Base-by-base conservation (phyloP, 306 rosid genomes). In the Prunus campanulata region DNA sequence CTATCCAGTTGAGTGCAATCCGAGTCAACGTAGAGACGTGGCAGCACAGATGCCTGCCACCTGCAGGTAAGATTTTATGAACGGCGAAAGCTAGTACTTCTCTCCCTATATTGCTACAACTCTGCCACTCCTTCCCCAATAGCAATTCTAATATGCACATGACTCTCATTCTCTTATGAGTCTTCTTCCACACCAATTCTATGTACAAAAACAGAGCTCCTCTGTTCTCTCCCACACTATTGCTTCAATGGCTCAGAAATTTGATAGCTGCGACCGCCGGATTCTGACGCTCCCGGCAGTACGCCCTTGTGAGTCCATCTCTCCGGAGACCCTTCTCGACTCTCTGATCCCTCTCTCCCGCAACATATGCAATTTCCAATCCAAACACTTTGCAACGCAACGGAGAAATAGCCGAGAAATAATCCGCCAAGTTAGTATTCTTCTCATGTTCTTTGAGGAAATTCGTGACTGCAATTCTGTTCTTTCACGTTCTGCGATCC, bases 281-380 rank as follows among this genome's bases (percentile, higher is more conserved):
- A 79, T 83, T 65, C 89, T 94, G 2, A 75, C 84, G 5, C 78
- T 86, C 32, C 94, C 91, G 87, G 98, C 98, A 66, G 96, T 94
- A 48, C 90, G 74, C 22, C 98, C 97, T 0, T 94, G 98, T 77
- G 84, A 80, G 47, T 80, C 25, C 0, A 67, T 90, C 22, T 87
- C 90, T 48, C 77, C 82, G 42, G 57, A 59, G 12, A 86, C 91
- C 15, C 96, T 94, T 48, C 70, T 94, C 7, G 6, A 79, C 15
- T 90, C 96, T 8, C 70, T 90, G 5, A 75, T 86, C 60, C 66
- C 74, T 29, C 92, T 91, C 57, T 80, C 88, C 5, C 84, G 75
- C 20, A 42, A 62, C 44, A 84, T 91, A 76, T 85, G 84, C 86
- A 77, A 29, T 42, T 80, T 57, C 83, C 84, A 85, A 30, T 70